Percentiles rank a stretch among this genome's conserved stretches.
Conservation (phyloP, 345 rosid genomes). For the Viola odorata region DNA sequence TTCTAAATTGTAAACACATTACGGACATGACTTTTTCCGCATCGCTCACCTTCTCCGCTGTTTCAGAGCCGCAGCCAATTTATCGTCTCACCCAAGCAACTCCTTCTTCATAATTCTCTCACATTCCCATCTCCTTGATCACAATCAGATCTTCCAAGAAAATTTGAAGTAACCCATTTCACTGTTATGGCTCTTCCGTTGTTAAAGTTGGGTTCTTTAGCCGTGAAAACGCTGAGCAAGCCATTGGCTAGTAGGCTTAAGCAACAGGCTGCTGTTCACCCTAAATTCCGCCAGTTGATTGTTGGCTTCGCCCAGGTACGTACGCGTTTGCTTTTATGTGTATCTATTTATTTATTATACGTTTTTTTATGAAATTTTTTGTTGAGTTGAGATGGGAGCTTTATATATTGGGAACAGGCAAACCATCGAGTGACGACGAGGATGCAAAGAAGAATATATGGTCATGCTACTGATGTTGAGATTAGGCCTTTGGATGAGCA, state of each 20-base stretch:
- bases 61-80: constrained; percentile 5
- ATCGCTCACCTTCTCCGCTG: neutral
- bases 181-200: constrained; percentile 60
- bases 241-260: constrained; percentile 71
- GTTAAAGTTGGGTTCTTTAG: constrained; percentile 67
- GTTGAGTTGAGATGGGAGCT: neutral
- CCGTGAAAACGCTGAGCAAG: constrained; percentile 62
- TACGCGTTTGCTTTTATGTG: neutral
- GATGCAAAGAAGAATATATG: constrained; percentile 68
- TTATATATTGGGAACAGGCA: constrained; percentile 33
- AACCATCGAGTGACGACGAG: constrained; percentile 71
- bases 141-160: constrained; percentile 4
- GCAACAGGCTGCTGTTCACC: constrained; percentile 72
- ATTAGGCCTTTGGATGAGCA: constrained; percentile 87
- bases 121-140: neutral
- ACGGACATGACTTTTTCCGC: neutral
- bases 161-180: neutral
- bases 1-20: too few species aligned
- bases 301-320: constrained; percentile 77
- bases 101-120: neutral
- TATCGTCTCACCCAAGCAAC: constrained; percentile 12
- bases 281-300: constrained; percentile 65
- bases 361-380: neutral
- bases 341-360: neutral
- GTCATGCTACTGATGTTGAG: constrained; percentile 80